Evolutionary conservation across 345 rosid species (phyloP).

Genomic region (Syzygium aromaticum): DNA sequence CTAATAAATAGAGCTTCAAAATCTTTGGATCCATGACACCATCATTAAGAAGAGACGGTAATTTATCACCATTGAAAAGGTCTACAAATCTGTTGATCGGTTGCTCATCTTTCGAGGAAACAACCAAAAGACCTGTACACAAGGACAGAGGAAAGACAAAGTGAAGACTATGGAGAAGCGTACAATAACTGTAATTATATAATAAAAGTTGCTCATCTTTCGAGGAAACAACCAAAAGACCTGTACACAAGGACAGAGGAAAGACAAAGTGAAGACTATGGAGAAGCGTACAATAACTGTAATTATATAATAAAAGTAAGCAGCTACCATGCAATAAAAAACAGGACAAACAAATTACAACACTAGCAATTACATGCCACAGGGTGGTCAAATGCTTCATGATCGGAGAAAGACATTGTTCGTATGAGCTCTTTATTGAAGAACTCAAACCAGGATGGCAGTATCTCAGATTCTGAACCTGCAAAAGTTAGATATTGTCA

Average conservation of each 20-base stretch:
- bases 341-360: neutral
- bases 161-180: neutral
- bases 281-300: neutral
- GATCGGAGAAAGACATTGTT: conserved; percentile 73
- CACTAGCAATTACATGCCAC: conserved; percentile 72
- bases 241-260: conserved; percentile 28
- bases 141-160: conserved; percentile 2
- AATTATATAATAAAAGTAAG: neutral
- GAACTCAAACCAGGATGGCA: conserved; percentile 82
- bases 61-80: conserved; percentile 69
- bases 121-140: conserved; percentile 77
- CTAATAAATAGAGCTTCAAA: conserved; percentile 71
- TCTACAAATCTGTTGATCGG: conserved; percentile 77
- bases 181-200: neutral
- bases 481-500: conserved; percentile 12
- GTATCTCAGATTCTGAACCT: conserved; percentile 66
- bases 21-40: conserved; percentile 94
- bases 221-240: conserved; percentile 90
- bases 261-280: neutral
- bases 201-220: conserved; percentile 49
- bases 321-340: neutral
- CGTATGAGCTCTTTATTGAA: conserved; percentile 74
- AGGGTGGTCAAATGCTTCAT: conserved; percentile 98
- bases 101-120: conserved; percentile 86
- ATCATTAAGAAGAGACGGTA: conserved; percentile 77